These are phyloP conservation scores for Phaeosphaeriaceae sp. DNA, from an alignment of 2,329 filamentous ascomycete species.

Conservation along the genomic window DNA sequence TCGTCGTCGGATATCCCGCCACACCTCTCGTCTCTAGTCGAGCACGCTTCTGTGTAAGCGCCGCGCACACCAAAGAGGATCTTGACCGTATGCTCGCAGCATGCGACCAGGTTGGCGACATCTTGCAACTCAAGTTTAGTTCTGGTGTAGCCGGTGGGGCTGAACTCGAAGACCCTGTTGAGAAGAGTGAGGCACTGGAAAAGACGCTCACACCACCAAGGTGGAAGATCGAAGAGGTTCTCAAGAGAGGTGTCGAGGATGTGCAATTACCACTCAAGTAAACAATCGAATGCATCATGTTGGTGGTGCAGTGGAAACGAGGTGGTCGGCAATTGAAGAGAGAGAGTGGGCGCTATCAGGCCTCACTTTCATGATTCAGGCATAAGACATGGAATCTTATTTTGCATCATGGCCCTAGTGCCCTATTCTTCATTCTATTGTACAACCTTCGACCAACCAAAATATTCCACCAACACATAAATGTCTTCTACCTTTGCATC, in stretches of 20 bases:
- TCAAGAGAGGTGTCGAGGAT: conserved; percentile 76
- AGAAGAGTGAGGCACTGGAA: conserved; percentile 58
- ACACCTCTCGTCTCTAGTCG: conserved; percentile 94
- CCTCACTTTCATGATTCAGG: no score
- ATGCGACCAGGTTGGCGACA: conserved; percentile 90
- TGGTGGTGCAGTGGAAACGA: not conserved
- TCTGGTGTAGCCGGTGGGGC: conserved; percentile 90
- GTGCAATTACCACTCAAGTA: conserved; percentile 75
- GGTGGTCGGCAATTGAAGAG: not conserved
- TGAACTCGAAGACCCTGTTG: conserved; percentile 76
- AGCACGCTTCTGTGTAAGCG: conserved; percentile 92
- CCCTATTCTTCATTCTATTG: no score
- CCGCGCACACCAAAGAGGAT: conserved; percentile 98
- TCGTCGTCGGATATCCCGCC: conserved; percentile 95
- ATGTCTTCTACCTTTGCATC: no score
- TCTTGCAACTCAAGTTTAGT: conserved; percentile 96
- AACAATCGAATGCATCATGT: not conserved
- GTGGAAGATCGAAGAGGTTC: conserved; percentile 78
- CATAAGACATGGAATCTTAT: no score
- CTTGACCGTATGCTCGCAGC: conserved; percentile 87
- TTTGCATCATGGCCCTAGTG: no score
- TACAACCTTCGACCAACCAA: no score
- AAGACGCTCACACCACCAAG: conserved; percentile 69
- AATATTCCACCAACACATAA: no score
- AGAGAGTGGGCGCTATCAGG: no score